A percentile compares a stretch with the other conserved stretches of the same genome.
These are phyloP conservation scores for Medicago arabica DNA, from an alignment of 306 rosid genomes.

Conservation along the genomic window DNA sequence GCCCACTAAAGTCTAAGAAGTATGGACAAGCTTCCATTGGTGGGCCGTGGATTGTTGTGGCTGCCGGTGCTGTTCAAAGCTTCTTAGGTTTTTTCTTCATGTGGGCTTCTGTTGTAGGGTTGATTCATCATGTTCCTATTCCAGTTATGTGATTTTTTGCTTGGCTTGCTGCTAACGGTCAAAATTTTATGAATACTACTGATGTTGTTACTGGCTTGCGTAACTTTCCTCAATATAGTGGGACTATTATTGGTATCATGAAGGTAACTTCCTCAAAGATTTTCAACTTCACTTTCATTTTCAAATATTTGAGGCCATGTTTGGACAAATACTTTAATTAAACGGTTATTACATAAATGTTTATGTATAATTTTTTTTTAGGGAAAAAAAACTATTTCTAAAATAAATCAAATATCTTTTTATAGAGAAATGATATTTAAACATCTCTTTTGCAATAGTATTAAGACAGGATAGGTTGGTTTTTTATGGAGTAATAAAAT, in stretches of 20 bases:
- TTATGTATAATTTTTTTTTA: too few species aligned
- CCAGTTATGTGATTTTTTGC: constrained; percentile 69
- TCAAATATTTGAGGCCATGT: too few species aligned
- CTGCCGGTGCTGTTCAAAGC: constrained; percentile 65
- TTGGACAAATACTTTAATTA: not conserved
- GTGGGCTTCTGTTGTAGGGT: constrained; percentile 79
- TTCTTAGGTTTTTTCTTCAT: constrained; percentile 70
- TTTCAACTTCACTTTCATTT: too few species aligned
- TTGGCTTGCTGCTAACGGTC: constrained; percentile 67
- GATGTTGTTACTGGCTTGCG: constrained; percentile 72
- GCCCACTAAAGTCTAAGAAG: not conserved
- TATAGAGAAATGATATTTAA: too few species aligned
- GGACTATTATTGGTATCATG: constrained; percentile 87
- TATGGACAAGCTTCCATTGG: not conserved
- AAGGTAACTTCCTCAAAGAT: constrained; percentile 50
- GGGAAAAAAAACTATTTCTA: not conserved
- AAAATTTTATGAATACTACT: constrained; percentile 78
- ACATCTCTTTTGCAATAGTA: too few species aligned
- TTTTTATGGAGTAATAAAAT: too few species aligned
- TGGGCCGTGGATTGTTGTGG: constrained; percentile 78
- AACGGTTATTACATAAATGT: not conserved
- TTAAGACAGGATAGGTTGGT: too few species aligned
- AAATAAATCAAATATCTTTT: too few species aligned
- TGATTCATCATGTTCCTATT: constrained; percentile 64
- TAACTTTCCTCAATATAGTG: constrained; percentile 68